Evolutionary conservation across 2,329 filamentous ascomycete genomes (phyloP), one percentile per base, ranked within the genome.

Genomic region (Alternaria sp.): DNA sequence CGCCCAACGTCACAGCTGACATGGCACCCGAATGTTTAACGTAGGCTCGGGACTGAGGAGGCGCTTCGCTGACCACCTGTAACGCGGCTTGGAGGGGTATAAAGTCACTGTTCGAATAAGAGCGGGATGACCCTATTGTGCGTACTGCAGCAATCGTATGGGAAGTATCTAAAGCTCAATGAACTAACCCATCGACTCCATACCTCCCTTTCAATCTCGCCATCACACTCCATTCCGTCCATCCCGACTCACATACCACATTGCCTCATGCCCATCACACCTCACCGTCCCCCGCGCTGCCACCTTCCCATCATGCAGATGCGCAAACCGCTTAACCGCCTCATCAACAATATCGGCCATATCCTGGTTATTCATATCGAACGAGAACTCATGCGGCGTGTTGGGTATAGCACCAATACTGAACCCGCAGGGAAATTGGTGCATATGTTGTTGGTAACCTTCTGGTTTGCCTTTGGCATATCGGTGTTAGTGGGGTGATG

Each of bases 321-420:
- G 23, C 5, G 64, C 69, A 62, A 72, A 74, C 32, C 67, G 57
- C 57, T 54, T 62, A 4, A 57, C 62, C 5, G 69, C 69, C 54
- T 72, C 69, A 45, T 71, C 71, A 4, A 74, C 13, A 13, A 74
- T 68, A 54, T 70, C 67, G 8, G 66, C 63, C 43, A 74, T 74
- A 52, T 72, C 71, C 56, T 74, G 69, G 28, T 74, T 71, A 25
- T 69, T 23, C 68, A 73, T 69, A 5, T 40, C 55, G 40, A 72
- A 72, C 11, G 45, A 19, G 19, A 69, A 72, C 47, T 69, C 65
- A 10, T 52, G 43, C 9, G 67, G 60, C 19, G 67, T 60, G 3
- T 65, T 65, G 2, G 62, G 59, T 19, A 63, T 64, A 44, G 65
- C 60, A 5, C 65, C 67, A 13, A 72, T 64, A 44, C 64, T 67